Percentiles rank a stretch among this genome's conserved stretches.
Conservation (phyloP, 768 basidiomycete species). For the Xerocomellus dryophilus region DNA sequence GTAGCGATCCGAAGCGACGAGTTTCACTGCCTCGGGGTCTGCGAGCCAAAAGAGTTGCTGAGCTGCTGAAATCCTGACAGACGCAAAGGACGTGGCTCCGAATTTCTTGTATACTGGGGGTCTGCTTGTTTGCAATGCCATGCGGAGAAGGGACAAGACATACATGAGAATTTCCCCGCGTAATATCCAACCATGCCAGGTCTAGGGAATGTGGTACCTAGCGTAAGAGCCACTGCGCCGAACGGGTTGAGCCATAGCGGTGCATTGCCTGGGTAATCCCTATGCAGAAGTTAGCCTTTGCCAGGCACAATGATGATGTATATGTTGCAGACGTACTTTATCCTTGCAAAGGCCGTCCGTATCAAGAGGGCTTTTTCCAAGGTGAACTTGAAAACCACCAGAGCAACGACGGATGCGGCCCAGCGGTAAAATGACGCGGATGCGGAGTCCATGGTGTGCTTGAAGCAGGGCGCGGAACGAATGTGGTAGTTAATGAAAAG, state of each 20-base stretch:
- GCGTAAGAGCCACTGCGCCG: conserved; percentile 20
- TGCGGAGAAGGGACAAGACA: conserved; percentile 2
- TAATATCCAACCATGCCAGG: conserved; percentile 34
- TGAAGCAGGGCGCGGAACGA: neutral
- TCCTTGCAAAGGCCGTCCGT: conserved; percentile 14
- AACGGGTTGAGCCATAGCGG: conserved; percentile 36
- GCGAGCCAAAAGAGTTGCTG: conserved; percentile 40
- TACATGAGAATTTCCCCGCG: conserved; percentile 37
- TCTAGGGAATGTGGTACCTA: conserved; percentile 36
- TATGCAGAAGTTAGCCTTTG: neutral
- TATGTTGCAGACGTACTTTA: conserved; percentile 9
- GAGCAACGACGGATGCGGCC: neutral
- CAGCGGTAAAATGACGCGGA: conserved; percentile 6
- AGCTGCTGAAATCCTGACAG: conserved; percentile 32
- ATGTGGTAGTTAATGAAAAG: too few relatives aligned
- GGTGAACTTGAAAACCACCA: conserved; percentile 8
- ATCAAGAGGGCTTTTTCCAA: conserved; percentile 6
- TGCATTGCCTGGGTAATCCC: conserved; percentile 19
- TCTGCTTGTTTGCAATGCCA: neutral
- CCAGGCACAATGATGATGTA: neutral
- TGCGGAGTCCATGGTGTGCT: conserved; percentile 6
- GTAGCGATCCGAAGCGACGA: conserved; percentile 31
- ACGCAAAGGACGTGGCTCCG: conserved; percentile 39
- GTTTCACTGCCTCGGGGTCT: conserved; percentile 42
- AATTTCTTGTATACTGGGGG: conserved; percentile 37